phyloP scores from a whole-genome alignment of 192 early-diverging fungal species.

The Entrophospora sp. region DNA sequence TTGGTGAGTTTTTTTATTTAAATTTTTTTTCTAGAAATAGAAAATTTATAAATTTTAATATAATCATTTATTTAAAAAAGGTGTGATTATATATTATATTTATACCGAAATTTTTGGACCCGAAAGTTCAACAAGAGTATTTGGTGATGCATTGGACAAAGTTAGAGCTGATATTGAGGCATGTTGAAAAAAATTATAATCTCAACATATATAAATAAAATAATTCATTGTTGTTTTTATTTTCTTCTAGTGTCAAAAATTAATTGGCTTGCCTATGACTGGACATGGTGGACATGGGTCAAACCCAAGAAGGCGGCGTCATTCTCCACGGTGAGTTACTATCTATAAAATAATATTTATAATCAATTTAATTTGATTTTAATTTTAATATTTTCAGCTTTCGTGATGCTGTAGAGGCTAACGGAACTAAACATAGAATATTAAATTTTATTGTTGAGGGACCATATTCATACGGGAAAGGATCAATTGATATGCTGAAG shows the following conservation, averaged over 20 bases:
- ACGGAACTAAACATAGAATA: conserved; percentile 39
- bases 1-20: conserved; percentile 19
- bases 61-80: not conserved
- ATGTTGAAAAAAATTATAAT: not conserved
- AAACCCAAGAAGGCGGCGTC: conserved; percentile 9
- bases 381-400: conserved; percentile 23
- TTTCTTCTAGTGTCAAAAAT: conserved; percentile 1
- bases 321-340: not conserved
- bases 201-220: not conserved
- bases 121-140: conserved; percentile 41
- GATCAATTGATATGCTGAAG: conserved; percentile 44
- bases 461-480: conserved; percentile 35
- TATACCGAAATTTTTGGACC: conserved; percentile 39
- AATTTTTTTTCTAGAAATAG: not conserved
- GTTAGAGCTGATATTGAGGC: conserved; percentile 33
- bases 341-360: not conserved
- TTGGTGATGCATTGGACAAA: conserved; percentile 42
- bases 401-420: conserved; percentile 33
- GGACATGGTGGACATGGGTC: conserved; percentile 28
- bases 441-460: conserved; percentile 49
- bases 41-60: not conserved
- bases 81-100: conserved; percentile 34
- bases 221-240: not conserved
- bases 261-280: conserved; percentile 30
- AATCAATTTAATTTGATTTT: not conserved